phyloP scores from a whole-genome alignment of 768 basidiomycete species.

The Suillus discolor region DNA sequence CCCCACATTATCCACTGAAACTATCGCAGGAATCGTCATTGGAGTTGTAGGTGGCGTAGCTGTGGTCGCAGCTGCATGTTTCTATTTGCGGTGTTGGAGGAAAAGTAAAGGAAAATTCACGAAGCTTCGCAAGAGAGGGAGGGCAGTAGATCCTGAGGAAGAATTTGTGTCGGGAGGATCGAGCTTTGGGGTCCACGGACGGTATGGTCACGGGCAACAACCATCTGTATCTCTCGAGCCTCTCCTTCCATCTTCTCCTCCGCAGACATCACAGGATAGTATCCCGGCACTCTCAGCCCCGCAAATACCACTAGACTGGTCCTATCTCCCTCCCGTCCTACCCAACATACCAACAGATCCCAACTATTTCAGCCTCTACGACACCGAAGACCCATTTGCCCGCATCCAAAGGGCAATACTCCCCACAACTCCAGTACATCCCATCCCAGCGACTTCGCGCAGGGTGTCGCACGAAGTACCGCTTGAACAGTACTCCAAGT shows the following conservation, averaged over 20 bases:
- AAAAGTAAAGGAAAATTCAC: conserved; percentile 16
- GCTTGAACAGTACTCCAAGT: not conserved
- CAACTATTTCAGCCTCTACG: not conserved
- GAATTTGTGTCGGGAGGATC: not conserved
- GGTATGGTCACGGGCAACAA: conserved; percentile 13
- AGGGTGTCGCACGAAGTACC: not conserved
- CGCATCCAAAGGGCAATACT: not conserved
- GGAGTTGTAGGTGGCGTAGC: conserved; percentile 18
- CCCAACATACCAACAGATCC: not conserved
- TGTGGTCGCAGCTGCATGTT: conserved; percentile 15
- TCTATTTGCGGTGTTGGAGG: conserved; percentile 18
- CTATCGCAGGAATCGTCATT: conserved; percentile 25
- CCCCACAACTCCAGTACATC: not conserved
- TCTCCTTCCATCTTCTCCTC: conserved; percentile 18
- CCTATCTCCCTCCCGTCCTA: not conserved
- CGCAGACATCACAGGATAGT: conserved; percentile 1
- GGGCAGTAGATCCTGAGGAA: not conserved
- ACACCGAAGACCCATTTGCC: not conserved
- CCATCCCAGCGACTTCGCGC: not conserved
- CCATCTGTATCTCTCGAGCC: conserved; percentile 26
- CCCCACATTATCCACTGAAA: conserved; percentile 12
- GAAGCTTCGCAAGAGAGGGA: conserved; percentile 16
- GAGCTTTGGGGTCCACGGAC: not conserved
- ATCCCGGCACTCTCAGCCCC: conserved; percentile 9
- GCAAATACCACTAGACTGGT: not conserved